Base-by-base conservation (phyloP, 306 rosid species). In the Lathyrus tuberosus region DNA sequence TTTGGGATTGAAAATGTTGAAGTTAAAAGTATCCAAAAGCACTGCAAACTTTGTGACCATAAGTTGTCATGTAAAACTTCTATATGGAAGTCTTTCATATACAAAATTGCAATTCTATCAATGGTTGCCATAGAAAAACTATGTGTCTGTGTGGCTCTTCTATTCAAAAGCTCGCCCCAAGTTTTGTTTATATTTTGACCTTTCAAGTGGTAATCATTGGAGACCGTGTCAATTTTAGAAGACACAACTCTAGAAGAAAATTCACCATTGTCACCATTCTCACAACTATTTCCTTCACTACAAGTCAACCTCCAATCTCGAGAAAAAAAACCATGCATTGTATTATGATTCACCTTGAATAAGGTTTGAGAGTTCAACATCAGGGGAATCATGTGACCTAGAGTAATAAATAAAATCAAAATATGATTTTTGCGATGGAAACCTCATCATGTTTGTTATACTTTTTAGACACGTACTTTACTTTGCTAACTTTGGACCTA, bases 81-180 rank as follows among this genome's bases (percentile, higher is more conserved):
- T 44, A 66, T 13, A n/a, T 71, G 86, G 56, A 86, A 81, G 69
- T 84, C 90, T 40, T 52, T 89, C 58, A 85, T 76, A 26, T 89
- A 91, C 85, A 82, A 85, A 70, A 96, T 94, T 5, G 87, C 91
- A 60, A 77, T 91, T 89, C 87, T 91, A 8, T 91, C 97, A 4
- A 84, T 91, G 97, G 86, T 91, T 52, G 84, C 88, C 65, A 76
- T 91, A 20, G 96, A 96, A 38, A 91, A 88, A 0, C 88, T 91
- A 11, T 91, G 97, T 72, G 96, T 89, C 59, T 91, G 97, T 35
- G 97, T 87, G 64, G 97, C 97, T 10, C 89, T 91, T 67, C 86
- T 91, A 47, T 91, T 91, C 41, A 91, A 91, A 63, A 91, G 97
- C 80, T 87, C 88, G 1, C 97, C 97, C 0, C 90, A 89, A 78